These are phyloP conservation scores for Saccharomyces hybrid DNA, from an alignment of 1,139 yeast genomes.

Conservation along the genomic window DNA sequence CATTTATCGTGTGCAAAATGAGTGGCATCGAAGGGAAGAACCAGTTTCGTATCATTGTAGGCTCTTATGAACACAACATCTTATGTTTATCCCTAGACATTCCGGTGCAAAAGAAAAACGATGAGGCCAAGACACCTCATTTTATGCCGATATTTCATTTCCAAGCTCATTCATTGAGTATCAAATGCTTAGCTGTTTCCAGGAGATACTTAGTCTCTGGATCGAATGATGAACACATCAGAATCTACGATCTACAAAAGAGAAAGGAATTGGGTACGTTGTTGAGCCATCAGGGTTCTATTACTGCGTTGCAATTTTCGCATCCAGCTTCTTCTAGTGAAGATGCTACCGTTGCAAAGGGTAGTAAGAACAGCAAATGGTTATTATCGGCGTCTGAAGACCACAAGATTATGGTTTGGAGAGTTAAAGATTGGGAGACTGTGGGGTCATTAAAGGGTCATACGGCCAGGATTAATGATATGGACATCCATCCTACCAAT, in stretches of 20 bases:
- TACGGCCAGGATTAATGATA: conserved; percentile 63
- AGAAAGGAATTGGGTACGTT: conserved; percentile 90
- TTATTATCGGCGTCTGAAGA: conserved; percentile 85
- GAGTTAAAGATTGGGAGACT: conserved; percentile 94
- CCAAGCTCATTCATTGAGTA: conserved; percentile 85
- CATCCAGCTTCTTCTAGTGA: conserved; percentile 31
- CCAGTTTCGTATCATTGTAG: conserved; percentile 75
- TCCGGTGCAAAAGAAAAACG: conserved; percentile 18
- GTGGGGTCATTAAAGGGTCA: conserved; percentile 87
- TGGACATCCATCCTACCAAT: conserved; percentile 89
- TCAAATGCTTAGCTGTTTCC: conserved; percentile 75
- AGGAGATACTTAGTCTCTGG: conserved; percentile 88
- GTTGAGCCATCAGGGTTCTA: conserved; percentile 82
- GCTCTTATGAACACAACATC: conserved; percentile 91
- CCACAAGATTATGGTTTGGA: conserved; percentile 84
- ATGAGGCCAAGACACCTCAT: conserved; percentile 38
- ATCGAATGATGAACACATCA: conserved; percentile 90
- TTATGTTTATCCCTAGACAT: conserved; percentile 72
- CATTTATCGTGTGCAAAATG: background rate
- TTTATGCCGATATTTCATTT: conserved; percentile 94
- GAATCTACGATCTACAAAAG: conserved; percentile 87
- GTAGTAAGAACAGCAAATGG: conserved; percentile 59
- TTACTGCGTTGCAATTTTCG: conserved; percentile 64
- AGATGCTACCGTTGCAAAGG: conserved; percentile 16
- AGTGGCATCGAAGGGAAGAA: conserved; percentile 10